Conservation (phyloP, 2,329 filamentous ascomycete species). For the Claviceps purpurea region DNA sequence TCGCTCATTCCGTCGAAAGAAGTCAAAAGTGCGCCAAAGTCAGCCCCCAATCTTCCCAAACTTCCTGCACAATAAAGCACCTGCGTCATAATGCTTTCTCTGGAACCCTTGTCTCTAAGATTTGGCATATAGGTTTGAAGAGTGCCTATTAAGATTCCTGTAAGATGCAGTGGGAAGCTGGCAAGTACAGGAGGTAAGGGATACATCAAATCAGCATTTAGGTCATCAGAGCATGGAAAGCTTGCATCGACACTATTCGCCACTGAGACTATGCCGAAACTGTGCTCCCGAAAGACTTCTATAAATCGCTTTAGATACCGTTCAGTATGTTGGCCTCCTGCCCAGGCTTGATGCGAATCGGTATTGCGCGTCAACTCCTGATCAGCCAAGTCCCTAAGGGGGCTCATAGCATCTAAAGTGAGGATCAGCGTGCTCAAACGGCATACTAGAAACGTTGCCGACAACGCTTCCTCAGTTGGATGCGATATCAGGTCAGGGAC, state of each 20-base stretch:
- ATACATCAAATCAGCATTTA: conserved; percentile 26
- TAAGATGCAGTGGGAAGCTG: conserved; percentile 73
- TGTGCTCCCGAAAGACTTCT: conserved; percentile 95
- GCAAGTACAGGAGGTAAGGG: conserved; percentile 63
- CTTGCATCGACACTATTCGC: conserved; percentile 65
- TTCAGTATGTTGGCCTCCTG: conserved; percentile 80
- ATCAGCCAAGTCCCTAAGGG: conserved; percentile 77
- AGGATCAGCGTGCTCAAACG: conserved; percentile 65
- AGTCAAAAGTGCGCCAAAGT: conserved; percentile 73
- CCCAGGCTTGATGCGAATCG: conserved; percentile 35
- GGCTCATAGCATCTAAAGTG: conserved; percentile 72
- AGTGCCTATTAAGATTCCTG: conserved; percentile 67
- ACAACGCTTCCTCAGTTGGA: conserved; percentile 51
- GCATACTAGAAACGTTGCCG: conserved; percentile 77
- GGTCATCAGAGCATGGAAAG: conserved; percentile 10
- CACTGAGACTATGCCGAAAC: conserved; percentile 88
- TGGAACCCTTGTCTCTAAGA: conserved; percentile 62
- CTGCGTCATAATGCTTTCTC: conserved; percentile 83
- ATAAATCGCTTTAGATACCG: conserved; percentile 90
- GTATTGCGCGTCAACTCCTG: conserved; percentile 52
- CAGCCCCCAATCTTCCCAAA: conserved; percentile 75
- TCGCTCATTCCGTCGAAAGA: conserved; percentile 47
- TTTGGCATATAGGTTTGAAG: conserved; percentile 66
- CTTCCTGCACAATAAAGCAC: conserved; percentile 89
- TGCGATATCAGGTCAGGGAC: conserved; percentile 54